A percentile compares a stretch with the other conserved stretches of the same genome.
Conservation (phyloP, 305 asterid species). For the Ilex paraguariensis region DNA sequence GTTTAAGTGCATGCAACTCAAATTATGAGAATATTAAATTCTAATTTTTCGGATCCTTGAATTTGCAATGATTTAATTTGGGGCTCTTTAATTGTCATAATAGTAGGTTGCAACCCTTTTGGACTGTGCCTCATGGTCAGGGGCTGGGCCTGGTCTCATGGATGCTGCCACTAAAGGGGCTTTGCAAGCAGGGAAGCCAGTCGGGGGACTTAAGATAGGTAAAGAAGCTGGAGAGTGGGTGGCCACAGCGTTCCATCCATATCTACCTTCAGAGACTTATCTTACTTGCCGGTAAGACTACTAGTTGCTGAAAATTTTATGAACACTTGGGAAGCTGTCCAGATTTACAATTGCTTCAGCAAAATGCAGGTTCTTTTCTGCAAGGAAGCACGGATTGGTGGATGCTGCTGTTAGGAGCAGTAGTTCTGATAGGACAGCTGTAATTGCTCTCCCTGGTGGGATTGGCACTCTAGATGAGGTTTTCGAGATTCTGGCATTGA, state of each 20-base stretch:
- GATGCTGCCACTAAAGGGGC: conserved; percentile 96
- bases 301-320: no score
- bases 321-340: no score
- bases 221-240: conserved; percentile 96
- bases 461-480: conserved; percentile 87
- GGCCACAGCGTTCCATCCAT: conserved; percentile 61
- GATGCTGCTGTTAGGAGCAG: conserved; percentile 78
- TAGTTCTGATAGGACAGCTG: conserved; percentile 61
- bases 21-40: no score
- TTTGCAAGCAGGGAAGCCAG: conserved; percentile 72
- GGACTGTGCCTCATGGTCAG: conserved; percentile 89
- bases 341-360: neutral
- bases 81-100: conserved; percentile 10
- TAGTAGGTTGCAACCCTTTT: conserved; percentile 65
- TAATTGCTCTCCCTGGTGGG: conserved; percentile 86
- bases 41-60: conserved; percentile 6
- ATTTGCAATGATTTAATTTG: conserved; percentile 10
- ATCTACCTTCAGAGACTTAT: conserved; percentile 60
- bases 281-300: conserved; percentile 71
- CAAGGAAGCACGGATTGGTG: conserved; percentile 92
- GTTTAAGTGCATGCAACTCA: neutral
- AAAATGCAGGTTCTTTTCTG: conserved; percentile 69
- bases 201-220: conserved; percentile 88
- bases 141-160: conserved; percentile 95
- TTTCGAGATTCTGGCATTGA: conserved; percentile 77